Evolutionary conservation across 768 basidiomycete species (phyloP).

Genomic region (Tricholoma furcatifolium): DNA sequence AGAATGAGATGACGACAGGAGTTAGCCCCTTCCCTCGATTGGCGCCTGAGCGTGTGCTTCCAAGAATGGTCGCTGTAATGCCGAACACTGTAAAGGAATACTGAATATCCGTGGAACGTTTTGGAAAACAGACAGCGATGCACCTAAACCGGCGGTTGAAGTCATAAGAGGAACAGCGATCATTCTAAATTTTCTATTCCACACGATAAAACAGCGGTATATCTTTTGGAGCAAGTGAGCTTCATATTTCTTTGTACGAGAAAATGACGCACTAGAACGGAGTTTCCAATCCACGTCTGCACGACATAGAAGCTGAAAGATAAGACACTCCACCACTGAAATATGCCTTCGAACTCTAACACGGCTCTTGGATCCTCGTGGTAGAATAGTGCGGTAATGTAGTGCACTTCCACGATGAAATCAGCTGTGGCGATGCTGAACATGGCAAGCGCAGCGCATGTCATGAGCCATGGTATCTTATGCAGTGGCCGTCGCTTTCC

Average conservation of each 20-base stretch:
- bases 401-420: slow-evolving; percentile 3
- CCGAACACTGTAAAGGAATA: slow-evolving; percentile 4
- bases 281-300: slow-evolving; percentile 12
- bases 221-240: slow-evolving; percentile 4
- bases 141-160: slow-evolving; percentile 7
- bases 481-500: background rate
- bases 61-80: slow-evolving; percentile 7
- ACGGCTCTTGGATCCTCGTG: slow-evolving; percentile 1
- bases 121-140: background rate
- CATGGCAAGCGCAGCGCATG: slow-evolving; percentile 6
- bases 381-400: slow-evolving; percentile 1
- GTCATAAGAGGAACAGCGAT: slow-evolving; percentile 6
- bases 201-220: slow-evolving; percentile 15
- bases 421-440: slow-evolving; percentile 10
- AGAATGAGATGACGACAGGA: slow-evolving; percentile 9
- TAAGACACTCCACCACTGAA: slow-evolving; percentile 12
- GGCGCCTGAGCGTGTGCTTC: background rate
- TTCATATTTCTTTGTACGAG: background rate
- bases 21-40: background rate
- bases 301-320: slow-evolving; percentile 6
- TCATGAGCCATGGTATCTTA: slow-evolving; percentile 3
- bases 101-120: background rate
- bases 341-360: background rate
- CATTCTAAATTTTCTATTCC: slow-evolving; percentile 3
- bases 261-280: slow-evolving; percentile 6